Evolutionary conservation across 768 basidiomycete genomes (phyloP), one percentile per base, ranked within the genome.

Genomic region (Hortiboletus campestris): DNA sequence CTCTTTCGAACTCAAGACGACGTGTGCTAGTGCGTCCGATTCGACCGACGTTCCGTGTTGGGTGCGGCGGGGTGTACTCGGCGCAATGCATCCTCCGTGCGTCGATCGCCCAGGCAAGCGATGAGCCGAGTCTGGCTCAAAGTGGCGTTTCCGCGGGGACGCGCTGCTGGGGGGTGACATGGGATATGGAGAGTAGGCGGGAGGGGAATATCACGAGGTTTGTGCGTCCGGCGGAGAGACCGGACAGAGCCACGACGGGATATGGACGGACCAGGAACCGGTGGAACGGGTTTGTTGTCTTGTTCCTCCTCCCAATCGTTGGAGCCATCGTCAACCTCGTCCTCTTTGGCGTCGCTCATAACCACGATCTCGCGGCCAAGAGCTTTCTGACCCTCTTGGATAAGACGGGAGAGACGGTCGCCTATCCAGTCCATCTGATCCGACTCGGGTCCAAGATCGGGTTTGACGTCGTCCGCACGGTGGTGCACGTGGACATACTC

Each of bases 361-460:
- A 91, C 82, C 10, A 93, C 90, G 16, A 94, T 78, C 66, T 93
- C 89, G n/a, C 80, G 76, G 14, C 80, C 82, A 8, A 94, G 78
- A 0, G 91, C 91, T 44, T 80, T 83, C 66, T 88, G 84, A 16
- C 91, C 91, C 63, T 93, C 84, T 63, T 84, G 83, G 59, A 94
- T 93, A 48, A 93, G 80, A 56, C 72, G 73, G 28, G 81, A 70
- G 31, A 94, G 79, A 59, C 81, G 83, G 58, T 81, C 84, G 19
- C 88, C 86, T 56, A 92, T 87, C 88, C 88, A 90, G 61, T 90
- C 88, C 87, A 92, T 91, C 79, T 91, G 63, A 44, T 62, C 64
- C 2, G 6, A 77, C n/a, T 79, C 76, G 31, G 72, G 72, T 28
- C 65, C 74, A 6, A 71, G 69, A 7, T 75, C 75, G 10, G 72